Base-by-base conservation (phyloP, 2,329 filamentous ascomycete genomes). In the Periconia sp. region DNA sequence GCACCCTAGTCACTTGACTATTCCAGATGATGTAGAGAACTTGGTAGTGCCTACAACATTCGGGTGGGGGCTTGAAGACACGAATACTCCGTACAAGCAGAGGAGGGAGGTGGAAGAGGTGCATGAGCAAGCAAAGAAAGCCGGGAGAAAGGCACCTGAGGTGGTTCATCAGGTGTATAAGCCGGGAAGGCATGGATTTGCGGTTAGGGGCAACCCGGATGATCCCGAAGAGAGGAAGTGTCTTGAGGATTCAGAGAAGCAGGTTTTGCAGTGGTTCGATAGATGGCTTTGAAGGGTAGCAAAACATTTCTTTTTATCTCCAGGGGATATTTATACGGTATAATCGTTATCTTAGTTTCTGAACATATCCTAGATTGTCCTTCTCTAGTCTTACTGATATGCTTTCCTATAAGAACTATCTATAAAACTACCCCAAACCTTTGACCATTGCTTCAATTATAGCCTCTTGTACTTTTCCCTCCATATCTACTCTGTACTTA, bases 1-100 rank as follows among this genome's bases (percentile, higher is more conserved):
- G 38, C 68, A 73, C 50, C 70, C 69, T 7, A 70, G 66, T 39
- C 50, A 71, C 43, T 18, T 73, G 36, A 48, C 42, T 1, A 16
- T 72, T n/a, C 69, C 68, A 1, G 64, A 55, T 4, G 69, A 73
- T 51, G 50, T 57, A 3, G 39, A 47, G 30, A 36, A 32, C 11
- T 18, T 61, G 2, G 42, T 46, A 13, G 54, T 55, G n/a, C 53
- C 59, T 10, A 41, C 41, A 13, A 59, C 43, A 17, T 46, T 46
- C 25, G 57, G 50, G 4, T 61, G 49, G 59, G 58, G 52, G 3
- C 43, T 45, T 17, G 46, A 47, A 18, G 55, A 54, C 32, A 36
- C 38, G 5, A 51, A 37, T 8, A 48, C 50, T 23, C 46, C 33
- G 1, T 55, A 47, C 30, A 40, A 43, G 32, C 44, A 68, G 44